Conservation (phyloP, 345 rosid species). For the Eutrema japonicum region DNA sequence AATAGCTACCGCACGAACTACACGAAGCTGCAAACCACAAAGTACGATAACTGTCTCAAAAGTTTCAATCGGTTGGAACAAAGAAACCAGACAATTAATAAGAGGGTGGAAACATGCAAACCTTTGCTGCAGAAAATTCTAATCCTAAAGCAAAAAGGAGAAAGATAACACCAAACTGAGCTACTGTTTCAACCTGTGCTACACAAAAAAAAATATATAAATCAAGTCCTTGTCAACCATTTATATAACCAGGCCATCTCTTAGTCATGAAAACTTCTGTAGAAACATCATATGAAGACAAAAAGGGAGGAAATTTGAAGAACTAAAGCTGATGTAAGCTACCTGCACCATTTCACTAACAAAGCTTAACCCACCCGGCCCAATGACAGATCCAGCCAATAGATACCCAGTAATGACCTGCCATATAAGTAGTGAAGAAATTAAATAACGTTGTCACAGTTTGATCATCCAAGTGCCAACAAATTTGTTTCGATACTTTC, state of each 20-base stretch:
- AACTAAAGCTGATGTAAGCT: slow-evolving; percentile 47
- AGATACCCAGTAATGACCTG: slow-evolving; percentile 97
- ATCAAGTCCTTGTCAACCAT: slow-evolving; percentile 34
- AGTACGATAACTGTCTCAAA: slow-evolving; percentile 27
- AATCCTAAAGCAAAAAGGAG: slow-evolving; percentile 93
- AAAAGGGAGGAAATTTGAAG: slow-evolving; percentile 16
- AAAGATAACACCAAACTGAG: slow-evolving; percentile 97
- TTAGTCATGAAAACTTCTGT: background rate
- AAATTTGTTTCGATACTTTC: background rate
- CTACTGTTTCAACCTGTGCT: slow-evolving; percentile 90
- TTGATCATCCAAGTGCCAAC: slow-evolving; percentile 14
- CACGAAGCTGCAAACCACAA: slow-evolving; percentile 70
- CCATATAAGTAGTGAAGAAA: slow-evolving; percentile 24
- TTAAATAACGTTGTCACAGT: background rate
- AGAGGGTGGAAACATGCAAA: slow-evolving; percentile 39
- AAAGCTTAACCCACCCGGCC: slow-evolving; percentile 95
- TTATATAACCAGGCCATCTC: slow-evolving; percentile 4
- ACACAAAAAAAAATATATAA: slow-evolving; percentile 12
- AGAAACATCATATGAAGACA: slow-evolving; percentile 11
- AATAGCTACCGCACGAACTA: slow-evolving; percentile 93
- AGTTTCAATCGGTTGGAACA: slow-evolving; percentile 25
- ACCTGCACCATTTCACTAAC: slow-evolving; percentile 98
- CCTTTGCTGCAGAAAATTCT: slow-evolving; percentile 88
- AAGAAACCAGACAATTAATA: slow-evolving; percentile 13
- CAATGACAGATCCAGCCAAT: slow-evolving; percentile 88